Percentiles rank a stretch among this genome's conserved stretches.
Conservation (phyloP, 1,284 basidiomycete species). For the Butyriboletus regius region DNA sequence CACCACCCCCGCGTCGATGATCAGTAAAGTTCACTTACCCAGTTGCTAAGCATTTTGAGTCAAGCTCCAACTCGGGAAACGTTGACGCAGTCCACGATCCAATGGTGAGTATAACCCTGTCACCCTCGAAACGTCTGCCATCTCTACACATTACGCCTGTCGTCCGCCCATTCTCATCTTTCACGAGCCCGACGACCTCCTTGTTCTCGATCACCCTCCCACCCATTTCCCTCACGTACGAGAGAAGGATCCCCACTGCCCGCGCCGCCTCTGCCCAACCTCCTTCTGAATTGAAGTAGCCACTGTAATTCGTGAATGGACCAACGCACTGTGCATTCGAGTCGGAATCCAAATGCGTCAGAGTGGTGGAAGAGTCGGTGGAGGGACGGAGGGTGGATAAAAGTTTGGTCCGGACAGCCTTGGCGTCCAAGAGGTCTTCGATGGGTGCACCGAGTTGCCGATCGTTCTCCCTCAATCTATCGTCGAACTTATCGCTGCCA, state of each 20-base stretch:
- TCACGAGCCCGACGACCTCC: constrained; percentile 46
- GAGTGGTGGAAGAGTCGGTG: background rate
- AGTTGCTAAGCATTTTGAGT: constrained; percentile 54
- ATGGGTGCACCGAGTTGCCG: constrained; percentile 46
- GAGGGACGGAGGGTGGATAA: constrained; percentile 18
- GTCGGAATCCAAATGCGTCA: constrained; percentile 8
- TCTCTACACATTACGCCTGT: constrained; percentile 59
- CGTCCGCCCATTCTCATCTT: constrained; percentile 37
- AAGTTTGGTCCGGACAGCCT: constrained; percentile 23
- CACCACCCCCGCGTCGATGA: background rate
- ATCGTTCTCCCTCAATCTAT: constrained; percentile 55
- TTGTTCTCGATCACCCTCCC: constrained; percentile 57
- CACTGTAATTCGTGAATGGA: constrained; percentile 35
- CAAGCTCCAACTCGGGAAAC: constrained; percentile 54
- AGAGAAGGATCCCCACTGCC: constrained; percentile 55
- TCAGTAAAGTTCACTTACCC: constrained; percentile 43
- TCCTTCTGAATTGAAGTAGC: constrained; percentile 69
- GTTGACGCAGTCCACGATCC: constrained; percentile 80
- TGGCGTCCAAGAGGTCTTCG: constrained; percentile 34
- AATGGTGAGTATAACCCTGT: constrained; percentile 58
- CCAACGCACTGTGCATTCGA: constrained; percentile 12
- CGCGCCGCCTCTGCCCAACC: constrained; percentile 82
- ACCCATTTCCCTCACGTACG: constrained; percentile 52
- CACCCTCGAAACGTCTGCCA: constrained; percentile 50
- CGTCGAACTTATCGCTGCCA: constrained; percentile 13